Evolutionary conservation across 192 early-diverging fungal genomes (phyloP).

Genomic region (Phlyctochytrium arcticum): DNA sequence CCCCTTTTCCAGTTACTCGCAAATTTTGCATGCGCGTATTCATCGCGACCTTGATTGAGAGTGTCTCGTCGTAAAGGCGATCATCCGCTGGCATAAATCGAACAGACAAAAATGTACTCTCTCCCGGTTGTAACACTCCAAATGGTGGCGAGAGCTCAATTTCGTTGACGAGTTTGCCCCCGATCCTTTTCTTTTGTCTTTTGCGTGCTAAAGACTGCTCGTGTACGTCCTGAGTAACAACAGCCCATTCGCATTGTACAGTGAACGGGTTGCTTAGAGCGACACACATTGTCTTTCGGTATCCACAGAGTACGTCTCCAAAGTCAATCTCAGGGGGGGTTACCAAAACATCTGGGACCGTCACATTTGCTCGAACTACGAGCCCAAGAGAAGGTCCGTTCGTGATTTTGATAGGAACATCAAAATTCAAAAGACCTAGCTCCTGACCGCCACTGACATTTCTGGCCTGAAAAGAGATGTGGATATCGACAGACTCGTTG

Average conservation of each 20-base stretch:
- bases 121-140: constrained; percentile 43
- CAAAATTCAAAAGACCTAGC: constrained; percentile 29
- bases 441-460: constrained; percentile 20
- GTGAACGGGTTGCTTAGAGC: constrained; percentile 43
- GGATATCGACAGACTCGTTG: constrained; percentile 39
- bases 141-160: constrained; percentile 44
- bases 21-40: constrained; percentile 36
- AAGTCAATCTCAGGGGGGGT: constrained; percentile 43
- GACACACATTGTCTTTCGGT: constrained; percentile 41
- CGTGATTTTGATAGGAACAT: constrained; percentile 39
- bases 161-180: constrained; percentile 22
- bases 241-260: constrained; percentile 51
- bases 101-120: constrained; percentile 35
- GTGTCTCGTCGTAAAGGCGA: constrained; percentile 36
- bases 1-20: constrained; percentile 38
- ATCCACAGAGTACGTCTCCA: constrained; percentile 50
- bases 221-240: not conserved
- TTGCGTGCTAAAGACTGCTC: constrained; percentile 1
- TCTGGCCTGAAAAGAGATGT: constrained; percentile 40
- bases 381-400: constrained; percentile 50
- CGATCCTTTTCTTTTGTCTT: constrained; percentile 24
- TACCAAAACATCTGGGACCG: constrained; percentile 45
- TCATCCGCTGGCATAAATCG: constrained; percentile 46
- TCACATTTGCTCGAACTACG: constrained; percentile 39
- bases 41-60: constrained; percentile 47